Percentiles rank a stretch among this genome's conserved stretches.
Evolutionary conservation across 176 grass and related monocot genomes (phyloP).

Genomic region (Eremochloa ophiuroides): DNA sequence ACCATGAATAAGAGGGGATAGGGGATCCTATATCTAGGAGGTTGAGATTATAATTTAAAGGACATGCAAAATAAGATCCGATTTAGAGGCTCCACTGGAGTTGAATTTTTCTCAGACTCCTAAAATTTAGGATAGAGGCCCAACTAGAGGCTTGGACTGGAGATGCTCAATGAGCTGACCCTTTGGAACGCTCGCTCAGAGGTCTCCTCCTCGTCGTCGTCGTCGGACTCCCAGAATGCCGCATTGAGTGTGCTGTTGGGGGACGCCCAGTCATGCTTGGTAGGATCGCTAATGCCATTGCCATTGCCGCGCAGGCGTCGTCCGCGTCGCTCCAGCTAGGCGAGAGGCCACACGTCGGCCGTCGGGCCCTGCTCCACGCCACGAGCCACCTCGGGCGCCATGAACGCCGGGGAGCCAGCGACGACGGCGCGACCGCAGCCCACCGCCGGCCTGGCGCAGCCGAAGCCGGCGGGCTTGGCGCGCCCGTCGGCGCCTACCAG

Average conservation of each 20-base stretch:
- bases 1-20: no score
- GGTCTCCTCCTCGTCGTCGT: neutral
- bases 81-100: no score
- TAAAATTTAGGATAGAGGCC: no score
- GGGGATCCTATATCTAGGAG: no score
- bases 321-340: conserved; percentile 43
- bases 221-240: conserved; percentile 46
- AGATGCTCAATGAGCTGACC: conserved; percentile 24
- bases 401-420: neutral
- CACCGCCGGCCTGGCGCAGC: neutral
- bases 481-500: neutral
- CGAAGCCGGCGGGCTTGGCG: neutral
- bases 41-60: no score
- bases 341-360: conserved; percentile 70
- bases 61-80: no score
- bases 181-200: neutral
- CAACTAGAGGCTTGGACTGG: no score
- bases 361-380: conserved; percentile 49
- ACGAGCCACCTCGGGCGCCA: conserved; percentile 47
- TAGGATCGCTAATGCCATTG: conserved; percentile 5
- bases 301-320: conserved; percentile 26
- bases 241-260: conserved; percentile 55
- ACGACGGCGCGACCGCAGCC: no score
- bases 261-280: conserved; percentile 41
- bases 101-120: no score